Percentiles rank a stretch among this genome's conserved stretches.
These are phyloP conservation scores for Neurospora sp. DNA, from an alignment of 495 filamentous ascomycete genomes.

Conservation along the genomic window DNA sequence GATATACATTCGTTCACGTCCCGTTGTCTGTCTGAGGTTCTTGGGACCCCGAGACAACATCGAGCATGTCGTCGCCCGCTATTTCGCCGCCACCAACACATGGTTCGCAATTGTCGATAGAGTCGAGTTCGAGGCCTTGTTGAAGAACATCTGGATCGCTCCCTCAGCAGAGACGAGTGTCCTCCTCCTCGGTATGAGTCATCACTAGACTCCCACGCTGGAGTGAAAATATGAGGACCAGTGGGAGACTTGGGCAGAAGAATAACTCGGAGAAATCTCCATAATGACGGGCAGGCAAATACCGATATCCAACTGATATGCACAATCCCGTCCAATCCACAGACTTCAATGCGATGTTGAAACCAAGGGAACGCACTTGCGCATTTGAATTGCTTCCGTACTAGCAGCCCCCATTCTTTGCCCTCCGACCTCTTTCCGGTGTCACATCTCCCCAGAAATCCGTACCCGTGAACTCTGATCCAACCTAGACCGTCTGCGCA, in stretches of 20 bases:
- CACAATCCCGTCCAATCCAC: neutral
- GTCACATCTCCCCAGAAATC: neutral
- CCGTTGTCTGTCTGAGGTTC: constrained; percentile 55
- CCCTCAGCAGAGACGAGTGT: constrained; percentile 18
- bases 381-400: neutral
- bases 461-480: neutral
- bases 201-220: constrained; percentile 7
- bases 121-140: constrained; percentile 7
- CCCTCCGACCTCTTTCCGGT: neutral
- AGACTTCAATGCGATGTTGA: neutral
- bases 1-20: constrained; percentile 28
- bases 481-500: neutral
- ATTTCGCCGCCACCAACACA: constrained; percentile 17
- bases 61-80: constrained; percentile 35
- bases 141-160: constrained; percentile 13
- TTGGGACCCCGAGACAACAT: constrained; percentile 57
- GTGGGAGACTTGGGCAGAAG: neutral
- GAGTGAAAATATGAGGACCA: neutral
- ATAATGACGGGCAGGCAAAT: neutral
- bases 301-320: neutral
- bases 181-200: constrained; percentile 21
- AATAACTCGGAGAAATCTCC: neutral
- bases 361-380: neutral
- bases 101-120: constrained; percentile 22
- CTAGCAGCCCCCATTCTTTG: neutral